Percentiles rank a stretch among this genome's conserved stretches.
Conservation (phyloP, 257 asterid genomes). For the Catharanthus roseus region DNA sequence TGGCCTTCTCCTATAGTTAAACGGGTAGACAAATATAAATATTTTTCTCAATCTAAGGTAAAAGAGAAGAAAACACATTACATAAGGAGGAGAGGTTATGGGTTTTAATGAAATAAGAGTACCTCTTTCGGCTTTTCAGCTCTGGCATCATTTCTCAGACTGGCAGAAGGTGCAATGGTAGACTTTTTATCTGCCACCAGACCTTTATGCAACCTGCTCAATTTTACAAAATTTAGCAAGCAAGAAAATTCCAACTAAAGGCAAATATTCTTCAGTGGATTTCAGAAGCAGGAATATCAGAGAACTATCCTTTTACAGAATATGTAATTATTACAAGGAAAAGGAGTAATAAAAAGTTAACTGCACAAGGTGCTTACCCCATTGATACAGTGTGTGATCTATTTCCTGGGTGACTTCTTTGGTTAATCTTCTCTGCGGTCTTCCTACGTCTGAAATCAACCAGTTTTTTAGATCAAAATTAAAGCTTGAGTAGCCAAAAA, state of each 20-base stretch:
- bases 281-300: not conserved
- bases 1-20: slow-evolving; percentile 51
- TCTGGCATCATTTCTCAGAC: slow-evolving; percentile 44
- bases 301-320: not conserved
- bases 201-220: slow-evolving; percentile 44
- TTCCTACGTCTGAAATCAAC: slow-evolving; percentile 37
- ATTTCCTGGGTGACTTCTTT: slow-evolving; percentile 38
- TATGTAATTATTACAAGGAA: not conserved
- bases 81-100: not conserved
- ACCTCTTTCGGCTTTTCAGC: slow-evolving; percentile 76
- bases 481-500: not conserved
- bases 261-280: not conserved
- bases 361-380: slow-evolving; percentile 27
- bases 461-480: not conserved
- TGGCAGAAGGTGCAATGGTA: slow-evolving; percentile 33
- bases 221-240: not conserved
- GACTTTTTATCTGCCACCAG: slow-evolving; percentile 31
- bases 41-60: not conserved
- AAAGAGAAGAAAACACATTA: not conserved
- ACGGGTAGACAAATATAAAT: slow-evolving; percentile 24
- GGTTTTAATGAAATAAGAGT: slow-evolving; percentile 7
- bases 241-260: not conserved
- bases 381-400: slow-evolving; percentile 36
- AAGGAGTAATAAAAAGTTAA: not conserved
- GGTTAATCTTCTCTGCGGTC: slow-evolving; percentile 35